Evolutionary conservation across 108 stramenopile genomes (phyloP).

Genomic region (Fistulifera pelliculosa): DNA sequence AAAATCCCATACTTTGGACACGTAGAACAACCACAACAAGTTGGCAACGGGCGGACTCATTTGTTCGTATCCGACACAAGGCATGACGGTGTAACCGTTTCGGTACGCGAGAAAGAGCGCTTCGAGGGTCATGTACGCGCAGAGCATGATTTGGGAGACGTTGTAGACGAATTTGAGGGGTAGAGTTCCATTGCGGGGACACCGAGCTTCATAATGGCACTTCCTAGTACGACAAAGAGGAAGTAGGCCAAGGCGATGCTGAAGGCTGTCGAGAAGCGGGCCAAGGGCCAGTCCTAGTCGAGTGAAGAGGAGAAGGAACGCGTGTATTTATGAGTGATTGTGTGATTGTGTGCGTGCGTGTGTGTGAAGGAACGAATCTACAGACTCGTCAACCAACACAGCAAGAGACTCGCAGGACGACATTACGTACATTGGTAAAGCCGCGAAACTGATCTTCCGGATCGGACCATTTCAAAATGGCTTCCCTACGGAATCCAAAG

Average conservation of each 20-base stretch:
- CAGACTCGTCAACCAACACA: too few relatives aligned
- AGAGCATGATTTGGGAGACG: conserved; percentile 95
- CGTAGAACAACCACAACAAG: conserved; percentile 96
- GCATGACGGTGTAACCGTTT: conserved; percentile 70
- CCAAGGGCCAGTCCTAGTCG: conserved; percentile 67
- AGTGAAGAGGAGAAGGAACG: conserved; percentile 6
- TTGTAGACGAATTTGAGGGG: conserved; percentile 97
- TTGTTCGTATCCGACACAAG: conserved; percentile 76
- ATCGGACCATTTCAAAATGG: conserved; percentile 70
- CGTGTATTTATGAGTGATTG: too few relatives aligned
- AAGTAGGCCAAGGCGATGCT: conserved; percentile 73
- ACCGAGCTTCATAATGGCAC: conserved; percentile 46
- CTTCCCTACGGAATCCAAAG: conserved; percentile 59
- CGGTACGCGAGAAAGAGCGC: conserved; percentile 86
- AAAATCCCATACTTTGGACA: conserved; percentile 98
- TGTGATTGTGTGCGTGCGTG: conserved; percentile 6
- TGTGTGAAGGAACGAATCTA: not conserved
- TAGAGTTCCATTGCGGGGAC: conserved; percentile 77
- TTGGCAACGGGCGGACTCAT: conserved; percentile 78
- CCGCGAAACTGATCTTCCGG: conserved; percentile 54
- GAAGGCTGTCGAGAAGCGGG: conserved; percentile 74
- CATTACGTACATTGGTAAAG: conserved; percentile 45
- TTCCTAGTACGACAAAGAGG: conserved; percentile 76
- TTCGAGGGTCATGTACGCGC: conserved; percentile 98
- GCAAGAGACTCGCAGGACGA: not conserved